phyloP scores from a whole-genome alignment of 164 flowering plant genomes.

The Berberis vulgaris region DNA sequence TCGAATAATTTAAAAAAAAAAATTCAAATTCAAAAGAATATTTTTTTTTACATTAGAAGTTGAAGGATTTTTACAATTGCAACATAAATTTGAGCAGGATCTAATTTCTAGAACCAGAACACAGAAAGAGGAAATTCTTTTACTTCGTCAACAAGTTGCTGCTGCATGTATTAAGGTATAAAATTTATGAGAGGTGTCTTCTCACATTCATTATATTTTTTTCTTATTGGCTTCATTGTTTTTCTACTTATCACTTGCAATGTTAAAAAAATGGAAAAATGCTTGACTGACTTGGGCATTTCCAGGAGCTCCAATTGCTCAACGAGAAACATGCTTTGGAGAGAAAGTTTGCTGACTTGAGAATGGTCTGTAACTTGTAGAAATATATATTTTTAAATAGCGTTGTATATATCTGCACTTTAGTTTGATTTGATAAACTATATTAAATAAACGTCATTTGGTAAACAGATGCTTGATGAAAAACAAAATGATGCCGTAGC shows the following conservation, averaged over 20 bases:
- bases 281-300: neutral
- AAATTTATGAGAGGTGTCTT: neutral
- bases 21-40: too few species aligned
- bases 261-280: neutral
- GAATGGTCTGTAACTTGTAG: conserved; percentile 51
- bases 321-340: conserved; percentile 75
- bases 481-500: conserved; percentile 60
- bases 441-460: conserved; percentile 11
- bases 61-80: neutral
- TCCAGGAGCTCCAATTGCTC: conserved; percentile 63
- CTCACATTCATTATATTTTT: neutral
- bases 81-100: conserved; percentile 29
- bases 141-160: conserved; percentile 58
- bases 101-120: conserved; percentile 39
- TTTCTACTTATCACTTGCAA: neutral
- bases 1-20: too few species aligned
- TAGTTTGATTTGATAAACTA: neutral
- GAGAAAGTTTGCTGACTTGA: conserved; percentile 63
- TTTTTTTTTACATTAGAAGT: too few species aligned
- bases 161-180: conserved; percentile 56
- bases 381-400: neutral
- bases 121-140: conserved; percentile 57
- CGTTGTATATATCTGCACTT: neutral
- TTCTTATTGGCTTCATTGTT: neutral
- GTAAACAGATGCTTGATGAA: conserved; percentile 63